phyloP scores from a whole-genome alignment of 116 monocot species.

The Iris pallida region DNA sequence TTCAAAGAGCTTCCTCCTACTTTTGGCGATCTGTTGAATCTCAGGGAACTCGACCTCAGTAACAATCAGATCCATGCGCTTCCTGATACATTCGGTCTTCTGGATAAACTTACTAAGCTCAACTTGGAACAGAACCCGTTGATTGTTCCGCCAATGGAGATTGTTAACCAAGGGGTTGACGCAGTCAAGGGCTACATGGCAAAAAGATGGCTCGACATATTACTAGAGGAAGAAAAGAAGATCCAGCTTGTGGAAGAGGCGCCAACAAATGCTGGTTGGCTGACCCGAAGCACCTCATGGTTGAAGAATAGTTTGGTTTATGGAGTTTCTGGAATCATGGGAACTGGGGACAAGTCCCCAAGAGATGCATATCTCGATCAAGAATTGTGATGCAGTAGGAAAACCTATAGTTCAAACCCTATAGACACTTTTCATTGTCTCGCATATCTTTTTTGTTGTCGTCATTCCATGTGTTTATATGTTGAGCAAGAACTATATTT shows the following conservation, averaged over 20 bases:
- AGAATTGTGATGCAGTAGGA: neutral
- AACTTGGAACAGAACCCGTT: conserved; percentile 81
- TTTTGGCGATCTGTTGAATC: conserved; percentile 34
- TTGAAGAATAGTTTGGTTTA: conserved; percentile 5
- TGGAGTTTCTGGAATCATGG: conserved; percentile 27
- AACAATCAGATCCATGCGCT: conserved; percentile 75
- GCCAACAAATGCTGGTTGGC: conserved; percentile 9
- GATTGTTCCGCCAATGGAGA: conserved; percentile 44
- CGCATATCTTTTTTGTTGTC: too few species aligned
- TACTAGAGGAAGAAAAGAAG: conserved; percentile 14
- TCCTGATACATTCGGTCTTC: conserved; percentile 60
- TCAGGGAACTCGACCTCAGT: conserved; percentile 47
- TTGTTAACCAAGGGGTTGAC: conserved; percentile 42
- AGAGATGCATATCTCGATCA: conserved; percentile 43
- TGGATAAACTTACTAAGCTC: conserved; percentile 55
- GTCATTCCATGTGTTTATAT: too few species aligned
- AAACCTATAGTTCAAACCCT: too few species aligned
- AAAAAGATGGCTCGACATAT: conserved; percentile 46
- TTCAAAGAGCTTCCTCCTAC: conserved; percentile 42
- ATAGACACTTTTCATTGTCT: too few species aligned
- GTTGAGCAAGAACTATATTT: too few species aligned
- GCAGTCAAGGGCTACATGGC: conserved; percentile 70
- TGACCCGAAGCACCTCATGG: conserved; percentile 19
- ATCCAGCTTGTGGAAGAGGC: conserved; percentile 4
- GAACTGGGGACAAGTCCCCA: conserved; percentile 24